phyloP scores from a whole-genome alignment of 805 yeast species.

The Lachancea quebecensis region DNA sequence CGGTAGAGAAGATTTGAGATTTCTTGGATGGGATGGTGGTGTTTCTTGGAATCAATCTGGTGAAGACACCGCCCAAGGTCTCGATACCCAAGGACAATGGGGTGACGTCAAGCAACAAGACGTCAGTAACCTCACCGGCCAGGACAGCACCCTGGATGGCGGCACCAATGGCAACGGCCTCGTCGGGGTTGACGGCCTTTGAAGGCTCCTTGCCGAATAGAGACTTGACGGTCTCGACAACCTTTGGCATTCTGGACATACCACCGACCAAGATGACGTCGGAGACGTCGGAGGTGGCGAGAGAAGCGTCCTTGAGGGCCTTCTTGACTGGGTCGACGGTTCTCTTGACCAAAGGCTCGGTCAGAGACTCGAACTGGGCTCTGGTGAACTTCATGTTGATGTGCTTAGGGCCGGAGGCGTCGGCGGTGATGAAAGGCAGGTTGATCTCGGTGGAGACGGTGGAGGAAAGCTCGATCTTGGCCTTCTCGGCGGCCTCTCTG shows the following conservation, averaged over 20 bases:
- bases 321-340: constrained; percentile 72
- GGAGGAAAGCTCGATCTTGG: constrained; percentile 72
- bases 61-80: constrained; percentile 97
- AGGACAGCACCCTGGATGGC: constrained; percentile 97
- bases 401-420: constrained; percentile 67
- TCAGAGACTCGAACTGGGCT: constrained; percentile 64
- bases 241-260: constrained; percentile 87
- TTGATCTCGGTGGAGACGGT: constrained; percentile 61
- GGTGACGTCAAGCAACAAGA: constrained; percentile 79
- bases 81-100: constrained; percentile 90
- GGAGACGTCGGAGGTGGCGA: constrained; percentile 60
- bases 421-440: constrained; percentile 77
- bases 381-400: constrained; percentile 60
- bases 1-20: constrained; percentile 93
- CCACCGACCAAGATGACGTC: constrained; percentile 80
- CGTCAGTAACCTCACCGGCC: constrained; percentile 92
- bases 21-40: constrained; percentile 96
- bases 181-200: constrained; percentile 91
- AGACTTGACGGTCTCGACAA: constrained; percentile 58
- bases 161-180: constrained; percentile 93
- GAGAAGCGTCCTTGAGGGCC: constrained; percentile 69
- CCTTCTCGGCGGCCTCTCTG: constrained; percentile 78
- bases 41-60: constrained; percentile 80
- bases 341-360: constrained; percentile 59
- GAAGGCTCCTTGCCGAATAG: constrained; percentile 80